phyloP scores from a whole-genome alignment of 1,284 basidiomycete genomes.

The Ceratobasidium sp. region DNA sequence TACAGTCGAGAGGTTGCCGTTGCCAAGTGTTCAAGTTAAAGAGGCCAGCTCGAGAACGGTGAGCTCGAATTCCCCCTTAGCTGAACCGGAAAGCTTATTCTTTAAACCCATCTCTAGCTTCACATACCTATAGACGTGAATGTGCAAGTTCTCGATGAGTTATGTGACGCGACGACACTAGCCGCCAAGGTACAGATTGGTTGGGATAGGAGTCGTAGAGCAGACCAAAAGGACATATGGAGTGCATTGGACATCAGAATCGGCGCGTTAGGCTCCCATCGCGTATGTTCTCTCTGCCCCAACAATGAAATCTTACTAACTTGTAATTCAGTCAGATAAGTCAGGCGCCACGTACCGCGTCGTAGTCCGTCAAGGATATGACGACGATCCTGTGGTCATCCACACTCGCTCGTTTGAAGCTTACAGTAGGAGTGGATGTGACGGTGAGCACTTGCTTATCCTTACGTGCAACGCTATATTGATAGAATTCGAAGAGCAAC shows the following conservation, averaged over 20 bases:
- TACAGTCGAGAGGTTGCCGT: slow-evolving; percentile 81
- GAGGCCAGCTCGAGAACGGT: slow-evolving; percentile 60
- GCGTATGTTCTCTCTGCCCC: background rate
- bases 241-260: slow-evolving; percentile 27
- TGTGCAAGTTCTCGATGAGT: slow-evolving; percentile 50
- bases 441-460: background rate
- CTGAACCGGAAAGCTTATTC: background rate
- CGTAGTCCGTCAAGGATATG: slow-evolving; percentile 31
- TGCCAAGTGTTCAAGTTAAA: slow-evolving; percentile 75
- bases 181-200: slow-evolving; percentile 22
- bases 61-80: slow-evolving; percentile 53
- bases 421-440: slow-evolving; percentile 33
- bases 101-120: slow-evolving; percentile 57
- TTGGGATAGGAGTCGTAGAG: slow-evolving; percentile 18
- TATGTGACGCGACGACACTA: slow-evolving; percentile 49
- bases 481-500: slow-evolving; percentile 11
- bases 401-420: slow-evolving; percentile 16
- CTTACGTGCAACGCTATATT: background rate
- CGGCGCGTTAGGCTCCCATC: slow-evolving; percentile 18
- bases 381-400: slow-evolving; percentile 26
- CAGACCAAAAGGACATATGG: slow-evolving; percentile 20
- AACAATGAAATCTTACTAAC: background rate
- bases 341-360: slow-evolving; percentile 17
- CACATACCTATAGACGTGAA: slow-evolving; percentile 66
- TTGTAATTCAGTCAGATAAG: background rate